A percentile compares a stretch with the other conserved stretches of the same genome.
Conservation (phyloP, 257 asterid species). For the Ligustrum vulgare region DNA sequence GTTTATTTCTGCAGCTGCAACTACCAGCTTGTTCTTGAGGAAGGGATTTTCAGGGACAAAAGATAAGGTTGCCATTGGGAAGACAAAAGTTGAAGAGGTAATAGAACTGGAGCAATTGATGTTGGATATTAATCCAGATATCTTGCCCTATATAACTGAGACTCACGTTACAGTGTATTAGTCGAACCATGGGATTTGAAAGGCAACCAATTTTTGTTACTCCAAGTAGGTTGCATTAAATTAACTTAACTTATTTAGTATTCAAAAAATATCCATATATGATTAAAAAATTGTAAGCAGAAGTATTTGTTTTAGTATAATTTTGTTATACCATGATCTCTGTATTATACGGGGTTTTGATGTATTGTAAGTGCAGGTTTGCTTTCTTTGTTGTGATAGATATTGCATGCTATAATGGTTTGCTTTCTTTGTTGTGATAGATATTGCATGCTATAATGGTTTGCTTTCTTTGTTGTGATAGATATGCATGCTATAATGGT, state of each 20-base stretch:
- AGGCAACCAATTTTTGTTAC: neutral
- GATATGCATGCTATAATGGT: neutral
- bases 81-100: conserved; percentile 91
- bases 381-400: neutral
- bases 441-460: neutral
- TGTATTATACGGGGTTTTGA: neutral
- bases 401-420: neutral
- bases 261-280: neutral
- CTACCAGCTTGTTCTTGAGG: conserved; percentile 79
- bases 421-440: neutral
- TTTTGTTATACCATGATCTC: neutral
- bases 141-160: neutral
- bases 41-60: conserved; percentile 86
- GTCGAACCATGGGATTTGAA: neutral
- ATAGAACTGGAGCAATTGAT: conserved; percentile 4
- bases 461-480: neutral
- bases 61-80: conserved; percentile 83
- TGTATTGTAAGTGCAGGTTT: neutral
- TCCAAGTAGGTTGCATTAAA: neutral
- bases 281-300: neutral
- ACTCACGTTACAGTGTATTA: neutral
- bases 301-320: neutral
- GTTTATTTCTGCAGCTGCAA: conserved; percentile 81
- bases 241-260: neutral
- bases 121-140: neutral